Evolutionary conservation across 352 stramenopile species (phyloP).

Genomic region (Halophytophthora polymorphica): DNA sequence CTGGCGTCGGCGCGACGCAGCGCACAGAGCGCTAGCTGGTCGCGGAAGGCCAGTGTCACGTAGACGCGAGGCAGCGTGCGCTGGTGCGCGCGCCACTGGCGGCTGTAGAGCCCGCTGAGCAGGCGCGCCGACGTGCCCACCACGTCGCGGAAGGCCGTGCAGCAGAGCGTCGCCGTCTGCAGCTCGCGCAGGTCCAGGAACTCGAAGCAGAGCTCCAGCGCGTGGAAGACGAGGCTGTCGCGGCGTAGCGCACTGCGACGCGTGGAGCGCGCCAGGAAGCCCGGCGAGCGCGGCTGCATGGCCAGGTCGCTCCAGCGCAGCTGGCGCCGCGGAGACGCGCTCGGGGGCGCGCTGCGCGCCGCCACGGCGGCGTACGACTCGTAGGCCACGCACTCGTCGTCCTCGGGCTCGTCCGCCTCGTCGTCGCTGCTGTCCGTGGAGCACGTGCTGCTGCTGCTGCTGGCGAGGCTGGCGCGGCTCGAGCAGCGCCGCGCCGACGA

Average conservation of each 20-base stretch:
- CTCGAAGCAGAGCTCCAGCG: constrained; percentile 71
- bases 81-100: constrained; percentile 38
- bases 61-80: constrained; percentile 30
- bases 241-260: constrained; percentile 15
- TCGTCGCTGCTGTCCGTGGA: constrained; percentile 37
- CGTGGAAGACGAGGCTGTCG: constrained; percentile 35
- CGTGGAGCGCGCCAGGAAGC: constrained; percentile 18
- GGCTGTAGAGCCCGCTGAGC: constrained; percentile 55
- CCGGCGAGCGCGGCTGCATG: constrained; percentile 6
- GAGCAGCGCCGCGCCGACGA: constrained; percentile 20
- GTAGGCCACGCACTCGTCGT: constrained; percentile 58
- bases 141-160: constrained; percentile 56
- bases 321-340: constrained; percentile 3
- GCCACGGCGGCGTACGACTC: constrained; percentile 73
- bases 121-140: constrained; percentile 40
- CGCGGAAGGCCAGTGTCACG: constrained; percentile 35
- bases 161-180: constrained; percentile 38
- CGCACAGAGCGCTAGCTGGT: constrained; percentile 48
- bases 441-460: constrained; percentile 30
- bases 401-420: constrained; percentile 31
- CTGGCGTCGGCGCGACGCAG: constrained; percentile 16
- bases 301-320: constrained; percentile 76
- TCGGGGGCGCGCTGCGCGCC: constrained; percentile 35
- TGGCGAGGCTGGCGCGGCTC: constrained; percentile 22
- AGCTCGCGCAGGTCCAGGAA: constrained; percentile 64